Evolutionary conservation across 257 asterid species (phyloP), one percentile per base, ranked within the genome.

Genomic region (Orobanche coerulescens): DNA sequence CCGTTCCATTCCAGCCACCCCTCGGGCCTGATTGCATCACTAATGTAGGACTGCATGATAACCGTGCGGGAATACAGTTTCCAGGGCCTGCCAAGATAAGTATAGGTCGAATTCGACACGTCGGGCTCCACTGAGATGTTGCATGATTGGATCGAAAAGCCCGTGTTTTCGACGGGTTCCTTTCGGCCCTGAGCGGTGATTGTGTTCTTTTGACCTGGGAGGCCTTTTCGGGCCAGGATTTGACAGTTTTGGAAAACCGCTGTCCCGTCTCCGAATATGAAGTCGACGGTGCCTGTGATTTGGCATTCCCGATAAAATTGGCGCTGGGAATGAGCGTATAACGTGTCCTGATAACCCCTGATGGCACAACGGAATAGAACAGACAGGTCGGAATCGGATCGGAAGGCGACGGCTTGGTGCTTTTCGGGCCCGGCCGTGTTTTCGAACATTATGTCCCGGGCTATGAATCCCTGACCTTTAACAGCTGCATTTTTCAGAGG

Each of bases 401-500:
- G 56, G 30, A 49, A 49, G 16, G 56, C 56, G 34, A 49, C 56
- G 18, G 56, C 56, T 13, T 49, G 56, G 34, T 49, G 56, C 56
- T 49, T 49, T 12, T 22, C 34, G 18, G 56, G 56, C 15, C 56
- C 56, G 2, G 56, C 56, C 18, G 56, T 49, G 56, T 49, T 49
- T 16, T 49, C 56, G 56, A 49, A 49, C 5, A 33, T 49, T 22
- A 49, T 49, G 56, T 49, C 56, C 15, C 56, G 56, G 3, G 56
- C 56, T 20, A 49, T 12, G 33, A 49, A 49, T 22, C 56, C 56
- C 56, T 2, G 4, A 15, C 56, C 56, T 25, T 49, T 49, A 5
- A 49, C 33, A 23, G 56, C 56, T 49, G 56, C 33, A 49, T 26
- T 26, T 1, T 26, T 26, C 5, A n/a, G n/a, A n/a, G n/a, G 31